A percentile compares a stretch with the other conserved stretches of the same genome.
Evolutionary conservation across 2,329 filamentous ascomycete species (phyloP).

Genomic region (Calonectria honghensis): DNA sequence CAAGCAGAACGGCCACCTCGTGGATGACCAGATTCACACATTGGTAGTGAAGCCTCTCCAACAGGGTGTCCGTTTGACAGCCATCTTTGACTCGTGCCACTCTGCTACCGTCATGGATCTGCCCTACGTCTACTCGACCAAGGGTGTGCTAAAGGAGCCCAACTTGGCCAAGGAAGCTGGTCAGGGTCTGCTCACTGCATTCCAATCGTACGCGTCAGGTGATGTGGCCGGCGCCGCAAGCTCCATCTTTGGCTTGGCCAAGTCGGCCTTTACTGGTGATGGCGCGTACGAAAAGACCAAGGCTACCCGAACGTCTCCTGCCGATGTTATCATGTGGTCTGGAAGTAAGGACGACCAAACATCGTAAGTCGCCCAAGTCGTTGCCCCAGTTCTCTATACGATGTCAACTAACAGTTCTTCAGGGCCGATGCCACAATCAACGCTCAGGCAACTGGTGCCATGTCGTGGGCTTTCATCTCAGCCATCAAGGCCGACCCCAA

Average conservation of each 20-base stretch:
- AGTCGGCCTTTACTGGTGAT: conserved; percentile 88
- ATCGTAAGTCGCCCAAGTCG: conserved; percentile 68
- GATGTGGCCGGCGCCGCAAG: conserved; percentile 88
- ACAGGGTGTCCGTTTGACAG: conserved; percentile 88
- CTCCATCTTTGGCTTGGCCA: conserved; percentile 88
- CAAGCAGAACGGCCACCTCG: conserved; percentile 80
- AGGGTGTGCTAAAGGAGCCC: conserved; percentile 87
- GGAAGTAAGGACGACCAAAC: conserved; percentile 98
- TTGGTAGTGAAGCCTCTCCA: conserved; percentile 85
- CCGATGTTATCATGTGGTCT: conserved; percentile 98
- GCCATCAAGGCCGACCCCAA: conserved; percentile 94
- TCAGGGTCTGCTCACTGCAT: conserved; percentile 81
- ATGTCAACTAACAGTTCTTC: conserved; percentile 48
- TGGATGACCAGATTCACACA: conserved; percentile 86
- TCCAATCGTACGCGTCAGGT: conserved; percentile 87
- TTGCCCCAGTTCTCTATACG: conserved; percentile 23
- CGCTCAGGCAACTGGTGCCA: conserved; percentile 94
- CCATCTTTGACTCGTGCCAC: conserved; percentile 89
- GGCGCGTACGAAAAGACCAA: conserved; percentile 86
- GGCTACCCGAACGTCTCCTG: conserved; percentile 92
- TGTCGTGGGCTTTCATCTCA: conserved; percentile 98
- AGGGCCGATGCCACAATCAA: conserved; percentile 93
- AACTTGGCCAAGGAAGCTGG: conserved; percentile 88
- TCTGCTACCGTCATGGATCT: conserved; percentile 86
- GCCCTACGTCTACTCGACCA: conserved; percentile 87